Evolutionary conservation across 2,329 filamentous ascomycete species (phyloP), one percentile per base, ranked within the genome.

Genomic region (Trichoderma hamatum): DNA sequence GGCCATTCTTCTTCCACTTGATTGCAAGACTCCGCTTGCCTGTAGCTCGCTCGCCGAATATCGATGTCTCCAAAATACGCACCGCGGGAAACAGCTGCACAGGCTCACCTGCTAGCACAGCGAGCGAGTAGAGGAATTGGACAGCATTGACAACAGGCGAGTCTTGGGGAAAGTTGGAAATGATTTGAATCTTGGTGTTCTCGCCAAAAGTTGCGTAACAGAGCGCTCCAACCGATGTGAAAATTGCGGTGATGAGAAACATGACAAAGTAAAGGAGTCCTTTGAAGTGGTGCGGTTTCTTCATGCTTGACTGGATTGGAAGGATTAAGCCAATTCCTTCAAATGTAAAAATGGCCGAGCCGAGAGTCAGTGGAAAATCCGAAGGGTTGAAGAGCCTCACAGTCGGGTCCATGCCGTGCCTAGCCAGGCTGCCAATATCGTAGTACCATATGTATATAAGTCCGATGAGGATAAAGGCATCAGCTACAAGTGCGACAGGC

Each of bases 321-420:
- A 93, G 82, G 71, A 93, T 92, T 28, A 93, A 86, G 1, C 91
- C 91, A 58, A 93, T 93, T 59, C 91, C 91, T 76, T 93, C 91
- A 73, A 92, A 93, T 0, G 91, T 92, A 80, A 93, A 93, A 75
- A 93, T 92, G 46, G 90, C 88, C 2, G 89, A 88, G 64, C 91
- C 91, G 59, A 93, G 85, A 30, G 90, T 93, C 66, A 93, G 81
- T 0, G 91, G 90, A 76, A 90, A 93, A 68, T 86, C 83, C 30
- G 83, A 81, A 0, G 90, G 88, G 77, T 93, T 93, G 84, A 93
- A 92, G 16, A 91, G 81, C 62, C 83, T 81, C n/a, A 93, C 88
- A 0, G 84, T 86, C 0, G 84, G 80, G 71, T 88, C 84, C 65
- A 90, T 82, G 66, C 90, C 90, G 24, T 84, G 77, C 5, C 78